These are phyloP conservation scores for Myriosclerotinia curreyana DNA, from an alignment of 2,329 filamentous ascomycete genomes.

Conservation along the genomic window DNA sequence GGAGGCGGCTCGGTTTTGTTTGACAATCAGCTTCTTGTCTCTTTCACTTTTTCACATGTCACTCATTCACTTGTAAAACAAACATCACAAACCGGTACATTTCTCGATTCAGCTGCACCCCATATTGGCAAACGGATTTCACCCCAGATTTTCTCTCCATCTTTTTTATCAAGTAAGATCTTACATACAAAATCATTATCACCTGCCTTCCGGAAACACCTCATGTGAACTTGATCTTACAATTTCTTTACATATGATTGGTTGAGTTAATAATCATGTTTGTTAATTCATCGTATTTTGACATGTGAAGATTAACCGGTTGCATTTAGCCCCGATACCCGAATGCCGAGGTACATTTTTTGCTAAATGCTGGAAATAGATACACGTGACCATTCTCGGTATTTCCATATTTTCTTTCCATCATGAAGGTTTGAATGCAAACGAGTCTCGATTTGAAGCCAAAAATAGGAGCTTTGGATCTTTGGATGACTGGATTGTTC, in stretches of 20 bases:
- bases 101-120: not conserved
- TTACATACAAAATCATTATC: not conserved
- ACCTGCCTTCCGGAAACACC: slow-evolving; percentile 8
- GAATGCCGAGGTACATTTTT: slow-evolving; percentile 11
- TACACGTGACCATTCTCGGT: slow-evolving; percentile 13
- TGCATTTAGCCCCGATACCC: not conserved
- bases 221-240: slow-evolving; percentile 12
- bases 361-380: not conserved
- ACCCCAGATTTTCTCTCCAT: slow-evolving; percentile 22
- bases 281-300: not conserved
- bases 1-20: slow-evolving; percentile 5
- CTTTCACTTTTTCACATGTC: slow-evolving; percentile 19
- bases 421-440: not conserved
- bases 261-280: too few species aligned
- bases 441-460: too few species aligned
- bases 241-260: not conserved
- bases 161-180: not conserved
- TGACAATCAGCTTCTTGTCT: not conserved
- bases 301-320: slow-evolving; percentile 14
- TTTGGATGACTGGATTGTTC: not conserved
- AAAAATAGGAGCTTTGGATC: too few species aligned
- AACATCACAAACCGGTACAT: not conserved
- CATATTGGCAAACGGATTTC: not conserved
- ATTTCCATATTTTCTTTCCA: too few species aligned
- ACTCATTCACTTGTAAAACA: not conserved